Evolutionary conservation across 805 yeast genomes (phyloP), one percentile per base, ranked within the genome.

Genomic region (Lipomyces kockii): DNA sequence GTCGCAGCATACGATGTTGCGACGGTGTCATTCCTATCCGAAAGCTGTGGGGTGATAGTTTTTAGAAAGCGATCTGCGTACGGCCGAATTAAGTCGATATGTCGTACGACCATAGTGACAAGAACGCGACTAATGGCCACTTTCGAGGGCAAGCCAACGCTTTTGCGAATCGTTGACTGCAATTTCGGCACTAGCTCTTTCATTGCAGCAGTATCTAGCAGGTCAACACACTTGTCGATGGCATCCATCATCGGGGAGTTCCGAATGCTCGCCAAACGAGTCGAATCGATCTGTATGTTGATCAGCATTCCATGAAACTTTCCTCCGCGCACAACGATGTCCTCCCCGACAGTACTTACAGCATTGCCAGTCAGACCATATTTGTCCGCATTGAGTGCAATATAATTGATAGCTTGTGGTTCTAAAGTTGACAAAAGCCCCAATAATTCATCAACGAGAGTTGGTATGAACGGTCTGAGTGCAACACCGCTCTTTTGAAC

Each of bases 81-180:
- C 0, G 83, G 82, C n/a, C 75, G 74, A 8, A 83, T 74, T 14
- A 79, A 68, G 7, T 77, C 74, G 0, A 86, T 80, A 72, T 89
- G 87, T 68, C 88, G 84, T 11, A 86, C 80, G 0, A 90, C 84
- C 58, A 92, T 76, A 22, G 86, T 83, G 7, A 89, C 91, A 11
- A 93, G 76, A 0, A 92, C 88, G 69, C 87, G 84, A 4, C 97
- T 86, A 0, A 94, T 92, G 29, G 93, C 91, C 0, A 90, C 92
- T 74, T 94, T 92, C 0, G 98, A 91, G 0, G 98, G 98, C 14
- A 95, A 80, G 0, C 98, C 98, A 25, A 93, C 90, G 0, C 96
- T 85, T 64, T 81, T 84, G 68, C 87, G 86, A 8, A 91, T 85
- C 1, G 91, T 84, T 25, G 78, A 74, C 27, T 84, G 83, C 35